phyloP scores from a whole-genome alignment of 2,329 filamentous ascomycete species.

The Fusarium compactum region DNA sequence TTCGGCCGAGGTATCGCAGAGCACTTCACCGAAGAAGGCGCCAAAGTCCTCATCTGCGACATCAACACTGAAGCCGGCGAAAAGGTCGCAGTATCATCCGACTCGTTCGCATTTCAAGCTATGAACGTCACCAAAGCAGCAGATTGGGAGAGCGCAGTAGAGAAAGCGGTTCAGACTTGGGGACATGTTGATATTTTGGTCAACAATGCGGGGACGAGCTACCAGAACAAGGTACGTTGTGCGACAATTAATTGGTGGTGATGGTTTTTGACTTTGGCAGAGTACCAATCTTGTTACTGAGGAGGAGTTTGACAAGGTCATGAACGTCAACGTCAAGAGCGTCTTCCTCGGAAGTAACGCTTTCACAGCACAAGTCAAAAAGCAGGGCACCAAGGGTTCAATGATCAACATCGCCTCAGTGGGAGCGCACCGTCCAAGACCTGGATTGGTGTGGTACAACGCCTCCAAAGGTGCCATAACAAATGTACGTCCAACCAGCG shows the following conservation, averaged over 20 bases:
- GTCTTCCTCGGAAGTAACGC: conserved; percentile 14
- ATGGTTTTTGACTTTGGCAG: neutral
- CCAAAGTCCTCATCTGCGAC: conserved; percentile 14
- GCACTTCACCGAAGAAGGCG: conserved; percentile 13
- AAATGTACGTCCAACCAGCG: conserved; percentile 53
- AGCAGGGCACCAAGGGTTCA: conserved; percentile 7
- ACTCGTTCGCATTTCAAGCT: neutral
- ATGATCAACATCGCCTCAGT: conserved; percentile 32
- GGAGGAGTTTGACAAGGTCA: conserved; percentile 16
- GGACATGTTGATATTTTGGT: conserved; percentile 17
- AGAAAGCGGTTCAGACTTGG: neutral
- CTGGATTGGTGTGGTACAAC: conserved; percentile 77
- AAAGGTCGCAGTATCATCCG: neutral
- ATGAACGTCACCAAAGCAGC: conserved; percentile 16
- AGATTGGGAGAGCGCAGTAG: conserved; percentile 1
- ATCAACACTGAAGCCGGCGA: neutral
- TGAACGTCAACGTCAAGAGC: conserved; percentile 18
- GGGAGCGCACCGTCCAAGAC: conserved; percentile 61
- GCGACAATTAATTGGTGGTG: accelerated
- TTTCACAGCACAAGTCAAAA: neutral
- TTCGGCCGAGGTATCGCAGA: conserved; percentile 30
- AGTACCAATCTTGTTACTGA: conserved; percentile 15
- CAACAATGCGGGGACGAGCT: conserved; percentile 22
- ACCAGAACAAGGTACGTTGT: conserved; percentile 1
- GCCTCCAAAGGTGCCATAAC: conserved; percentile 75